phyloP scores from a whole-genome alignment of 2,329 filamentous ascomycete species.

The Mycosphaerella sp. region DNA sequence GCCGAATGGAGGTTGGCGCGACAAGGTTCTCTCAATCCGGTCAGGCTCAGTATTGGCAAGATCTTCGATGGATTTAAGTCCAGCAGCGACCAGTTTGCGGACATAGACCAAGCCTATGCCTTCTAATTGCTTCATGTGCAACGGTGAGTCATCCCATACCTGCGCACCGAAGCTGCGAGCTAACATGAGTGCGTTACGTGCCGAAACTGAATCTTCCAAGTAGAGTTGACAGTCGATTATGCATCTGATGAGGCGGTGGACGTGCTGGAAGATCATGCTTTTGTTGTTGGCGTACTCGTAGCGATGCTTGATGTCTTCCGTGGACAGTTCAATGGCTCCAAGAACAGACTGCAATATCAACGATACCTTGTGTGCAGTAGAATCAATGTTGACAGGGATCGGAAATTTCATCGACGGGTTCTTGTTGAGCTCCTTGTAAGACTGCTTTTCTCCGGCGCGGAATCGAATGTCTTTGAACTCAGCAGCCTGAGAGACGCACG shows the following conservation, averaged over 20 bases:
- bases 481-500: slow-evolving; percentile 57
- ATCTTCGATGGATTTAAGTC: slow-evolving; percentile 64
- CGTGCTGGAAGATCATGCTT: slow-evolving; percentile 58
- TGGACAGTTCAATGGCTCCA: slow-evolving; percentile 57
- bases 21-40: slow-evolving; percentile 69
- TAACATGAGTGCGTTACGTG: slow-evolving; percentile 67
- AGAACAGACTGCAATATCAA: slow-evolving; percentile 71
- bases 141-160: slow-evolving; percentile 73
- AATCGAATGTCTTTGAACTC: slow-evolving; percentile 71
- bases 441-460: slow-evolving; percentile 59
- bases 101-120: slow-evolving; percentile 70
- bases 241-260: slow-evolving; percentile 65
- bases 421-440: slow-evolving; percentile 68
- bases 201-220: slow-evolving; percentile 59
- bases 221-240: slow-evolving; percentile 66
- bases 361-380: slow-evolving; percentile 67
- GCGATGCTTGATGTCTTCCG: slow-evolving; percentile 52
- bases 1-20: slow-evolving; percentile 78
- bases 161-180: slow-evolving; percentile 68
- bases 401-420: slow-evolving; percentile 62
- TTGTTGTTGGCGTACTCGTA: slow-evolving; percentile 57
- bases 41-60: slow-evolving; percentile 61
- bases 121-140: slow-evolving; percentile 77
- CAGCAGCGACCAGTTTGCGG: slow-evolving; percentile 64
- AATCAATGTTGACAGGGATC: slow-evolving; percentile 60